Conservation (phyloP, 75 land plant species). For the Chamaecyparis obtusa region DNA sequence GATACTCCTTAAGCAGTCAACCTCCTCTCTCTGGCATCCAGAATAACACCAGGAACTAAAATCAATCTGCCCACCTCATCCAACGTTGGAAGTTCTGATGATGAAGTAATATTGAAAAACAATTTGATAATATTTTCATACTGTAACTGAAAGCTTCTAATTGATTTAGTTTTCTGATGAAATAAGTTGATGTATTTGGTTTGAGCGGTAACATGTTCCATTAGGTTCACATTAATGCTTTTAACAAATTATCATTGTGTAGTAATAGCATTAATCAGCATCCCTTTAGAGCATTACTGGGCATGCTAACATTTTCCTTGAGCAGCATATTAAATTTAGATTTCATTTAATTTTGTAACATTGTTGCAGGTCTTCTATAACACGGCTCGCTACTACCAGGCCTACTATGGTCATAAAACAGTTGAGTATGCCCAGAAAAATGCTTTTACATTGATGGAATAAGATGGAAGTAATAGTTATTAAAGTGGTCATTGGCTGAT, state of each 20-base stretch:
- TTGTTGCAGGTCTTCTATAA: constrained; percentile 82
- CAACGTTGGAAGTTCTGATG: too few species aligned
- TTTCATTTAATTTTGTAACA: background rate
- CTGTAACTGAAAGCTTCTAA: background rate
- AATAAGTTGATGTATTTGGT: background rate
- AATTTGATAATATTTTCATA: background rate
- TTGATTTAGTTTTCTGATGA: constrained; percentile 1
- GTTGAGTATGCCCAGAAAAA: constrained; percentile 38
- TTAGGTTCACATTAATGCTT: background rate
- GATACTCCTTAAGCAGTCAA: too few species aligned
- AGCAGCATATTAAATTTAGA: background rate
- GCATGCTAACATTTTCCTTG: background rate
- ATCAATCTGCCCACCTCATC: too few species aligned
- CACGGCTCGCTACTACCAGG: constrained; percentile 92
- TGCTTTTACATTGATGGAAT: background rate
- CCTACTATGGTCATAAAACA: constrained; percentile 97
- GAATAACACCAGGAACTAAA: too few species aligned
- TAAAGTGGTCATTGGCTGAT: background rate
- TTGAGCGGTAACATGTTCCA: background rate
- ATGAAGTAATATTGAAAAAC: background rate
- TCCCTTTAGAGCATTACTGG: background rate
- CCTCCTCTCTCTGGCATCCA: too few species aligned
- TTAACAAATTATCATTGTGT: background rate
- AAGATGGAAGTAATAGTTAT: background rate
- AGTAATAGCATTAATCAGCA: background rate